phyloP scores from a whole-genome alignment of 1,139 yeast species.

The Candida glucosophila region DNA sequence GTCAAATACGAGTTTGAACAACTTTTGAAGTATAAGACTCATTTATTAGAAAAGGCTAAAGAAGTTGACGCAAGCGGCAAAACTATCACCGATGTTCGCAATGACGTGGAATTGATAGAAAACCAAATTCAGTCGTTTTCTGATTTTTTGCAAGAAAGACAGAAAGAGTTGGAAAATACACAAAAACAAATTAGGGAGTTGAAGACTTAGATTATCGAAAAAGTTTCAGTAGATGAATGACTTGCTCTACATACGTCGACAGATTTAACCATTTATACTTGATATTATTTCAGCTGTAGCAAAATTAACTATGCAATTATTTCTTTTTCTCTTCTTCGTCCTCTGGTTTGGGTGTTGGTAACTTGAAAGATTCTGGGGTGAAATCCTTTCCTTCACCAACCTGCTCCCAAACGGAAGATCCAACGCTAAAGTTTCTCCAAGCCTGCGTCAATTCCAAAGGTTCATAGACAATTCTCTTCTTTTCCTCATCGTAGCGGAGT shows the following conservation, averaged over 20 bases:
- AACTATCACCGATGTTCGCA: constrained; percentile 35
- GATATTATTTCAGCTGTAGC: constrained; percentile 2
- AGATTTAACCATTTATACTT: too few species aligned
- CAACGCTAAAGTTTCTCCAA: constrained; percentile 83
- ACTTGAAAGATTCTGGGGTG: constrained; percentile 72
- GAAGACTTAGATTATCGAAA: too few species aligned
- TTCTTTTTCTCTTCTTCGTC: constrained; percentile 31
- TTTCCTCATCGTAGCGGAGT: constrained; percentile 84
- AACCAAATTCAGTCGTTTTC: constrained; percentile 56
- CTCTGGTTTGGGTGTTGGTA: constrained; percentile 78
- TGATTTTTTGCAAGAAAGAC: constrained; percentile 45
- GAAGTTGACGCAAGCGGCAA: constrained; percentile 9
- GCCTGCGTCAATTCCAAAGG: constrained; percentile 89
- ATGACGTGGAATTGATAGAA: constrained; percentile 57
- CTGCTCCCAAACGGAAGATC: constrained; percentile 87
- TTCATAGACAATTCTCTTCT: constrained; percentile 82
- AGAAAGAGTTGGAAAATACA: constrained; percentile 40
- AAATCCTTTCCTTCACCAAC: constrained; percentile 82
- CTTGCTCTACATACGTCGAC: too few species aligned
- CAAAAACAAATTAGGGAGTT: constrained; percentile 34
- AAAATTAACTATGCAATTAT: constrained; percentile 12
- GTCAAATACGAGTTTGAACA: constrained; percentile 74
- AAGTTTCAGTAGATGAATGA: too few species aligned
- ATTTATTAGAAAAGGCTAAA: constrained; percentile 9
- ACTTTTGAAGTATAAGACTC: constrained; percentile 63